Percentiles rank a stretch among this genome's conserved stretches.
These are phyloP conservation scores for Trapa incisa DNA, from an alignment of 345 rosid genomes.

Conservation along the genomic window DNA sequence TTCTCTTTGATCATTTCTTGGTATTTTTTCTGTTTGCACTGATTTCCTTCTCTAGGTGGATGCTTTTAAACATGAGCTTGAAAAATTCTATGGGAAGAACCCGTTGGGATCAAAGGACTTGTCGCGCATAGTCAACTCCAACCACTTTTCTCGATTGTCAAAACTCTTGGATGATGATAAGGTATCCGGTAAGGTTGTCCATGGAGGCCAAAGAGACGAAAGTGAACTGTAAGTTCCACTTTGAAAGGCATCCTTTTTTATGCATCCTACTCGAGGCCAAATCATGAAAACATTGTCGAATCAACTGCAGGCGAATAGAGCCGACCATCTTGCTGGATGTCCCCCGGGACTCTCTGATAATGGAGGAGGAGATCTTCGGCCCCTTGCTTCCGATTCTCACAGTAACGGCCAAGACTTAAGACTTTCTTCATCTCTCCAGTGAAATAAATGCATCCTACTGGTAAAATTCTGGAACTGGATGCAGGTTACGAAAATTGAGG, in stretches of 20 bases:
- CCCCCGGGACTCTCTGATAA: conserved; percentile 58
- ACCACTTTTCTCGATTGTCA: conserved; percentile 63
- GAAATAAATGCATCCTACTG: no score
- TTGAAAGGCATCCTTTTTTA: not conserved
- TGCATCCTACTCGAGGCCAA: not conserved
- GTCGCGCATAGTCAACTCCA: conserved; percentile 67
- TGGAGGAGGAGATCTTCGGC: conserved; percentile 93
- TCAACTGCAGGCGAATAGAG: conserved; percentile 48
- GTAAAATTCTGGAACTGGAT: not conserved
- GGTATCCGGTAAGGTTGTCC: conserved; percentile 64
- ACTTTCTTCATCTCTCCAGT: no score
- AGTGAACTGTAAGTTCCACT: conserved; percentile 47
- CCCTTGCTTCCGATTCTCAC: conserved; percentile 80
- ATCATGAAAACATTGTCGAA: not conserved
- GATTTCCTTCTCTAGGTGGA: conserved; percentile 37
- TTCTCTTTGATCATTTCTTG: not conserved
- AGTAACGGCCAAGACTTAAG: conserved; percentile 22
- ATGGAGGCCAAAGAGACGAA: conserved; percentile 69
- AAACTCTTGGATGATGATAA: conserved; percentile 78
- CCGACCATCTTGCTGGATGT: conserved; percentile 89
- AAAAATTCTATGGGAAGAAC: conserved; percentile 59
- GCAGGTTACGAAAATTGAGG: conserved; percentile 75
- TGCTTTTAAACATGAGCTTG: conserved; percentile 45
- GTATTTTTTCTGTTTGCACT: conserved; percentile 3
- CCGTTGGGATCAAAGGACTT: conserved; percentile 73